phyloP scores from a whole-genome alignment of 257 asterid genomes.

The Petunia secreta region DNA sequence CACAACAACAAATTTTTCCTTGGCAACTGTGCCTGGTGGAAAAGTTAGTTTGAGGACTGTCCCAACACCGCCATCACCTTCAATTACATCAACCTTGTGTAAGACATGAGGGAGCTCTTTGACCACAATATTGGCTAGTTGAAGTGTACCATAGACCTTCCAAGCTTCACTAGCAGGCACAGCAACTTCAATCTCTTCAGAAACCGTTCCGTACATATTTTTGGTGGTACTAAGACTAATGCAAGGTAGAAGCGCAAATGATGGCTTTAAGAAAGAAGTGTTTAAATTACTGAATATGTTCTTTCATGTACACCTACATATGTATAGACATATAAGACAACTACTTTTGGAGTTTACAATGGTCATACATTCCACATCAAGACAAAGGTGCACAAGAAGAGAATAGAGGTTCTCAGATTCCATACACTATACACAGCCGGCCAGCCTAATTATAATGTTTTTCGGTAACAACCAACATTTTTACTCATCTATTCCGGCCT shows the following conservation, averaged over 20 bases:
- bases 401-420: not conserved
- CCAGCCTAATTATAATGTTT: not conserved
- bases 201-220: constrained; percentile 47
- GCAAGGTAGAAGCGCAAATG: not conserved
- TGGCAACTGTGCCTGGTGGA: constrained; percentile 46
- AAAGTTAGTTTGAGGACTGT: constrained; percentile 50
- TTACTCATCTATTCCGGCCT: not conserved
- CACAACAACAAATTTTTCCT: constrained; percentile 64
- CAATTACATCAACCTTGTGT: constrained; percentile 41
- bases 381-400: constrained; percentile 2
- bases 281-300: not conserved
- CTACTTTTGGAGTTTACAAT: not conserved
- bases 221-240: constrained; percentile 12
- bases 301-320: not conserved
- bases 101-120: constrained; percentile 44
- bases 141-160: constrained; percentile 58
- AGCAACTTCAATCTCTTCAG: constrained; percentile 45
- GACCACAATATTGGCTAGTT: constrained; percentile 35
- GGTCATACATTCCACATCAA: constrained; percentile 5
- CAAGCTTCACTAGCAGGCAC: constrained; percentile 64
- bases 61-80: constrained; percentile 67
- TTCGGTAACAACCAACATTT: constrained; percentile 8
- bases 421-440: not conserved
- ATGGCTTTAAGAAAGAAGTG: not conserved
- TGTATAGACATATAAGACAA: not conserved